Evolutionary conservation across 2,329 filamentous ascomycete species (phyloP).

Genomic region (Tolypocladium sp.): DNA sequence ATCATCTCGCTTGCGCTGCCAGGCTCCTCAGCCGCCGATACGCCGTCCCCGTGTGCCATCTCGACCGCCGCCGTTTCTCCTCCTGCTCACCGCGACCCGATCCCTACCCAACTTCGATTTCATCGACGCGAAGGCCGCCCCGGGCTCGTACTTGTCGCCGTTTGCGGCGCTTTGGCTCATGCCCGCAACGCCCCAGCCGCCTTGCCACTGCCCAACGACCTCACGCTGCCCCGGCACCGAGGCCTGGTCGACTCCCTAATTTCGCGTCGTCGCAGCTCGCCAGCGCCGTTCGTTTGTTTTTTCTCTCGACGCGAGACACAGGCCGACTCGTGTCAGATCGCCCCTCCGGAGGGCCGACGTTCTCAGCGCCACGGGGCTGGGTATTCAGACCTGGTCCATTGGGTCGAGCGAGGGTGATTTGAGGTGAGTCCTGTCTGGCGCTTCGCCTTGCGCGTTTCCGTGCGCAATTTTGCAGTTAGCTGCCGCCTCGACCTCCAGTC

Average conservation of each 20-base stretch:
- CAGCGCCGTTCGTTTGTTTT: neutral
- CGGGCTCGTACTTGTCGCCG: neutral
- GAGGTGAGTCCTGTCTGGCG: constrained; percentile 13
- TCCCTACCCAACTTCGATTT: constrained; percentile 2
- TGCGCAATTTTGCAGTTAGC: neutral
- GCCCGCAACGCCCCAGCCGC: constrained; percentile 1
- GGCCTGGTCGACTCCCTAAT: constrained; percentile 3
- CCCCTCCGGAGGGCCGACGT: constrained; percentile 15
- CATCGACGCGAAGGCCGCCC: neutral
- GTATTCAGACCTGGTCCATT: constrained; percentile 12
- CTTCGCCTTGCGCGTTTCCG: neutral
- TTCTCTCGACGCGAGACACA: neutral
- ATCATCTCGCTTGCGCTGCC: constrained; percentile 45
- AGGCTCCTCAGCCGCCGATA: constrained; percentile 37
- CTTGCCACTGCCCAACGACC: constrained; percentile 2
- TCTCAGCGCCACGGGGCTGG: constrained; percentile 15
- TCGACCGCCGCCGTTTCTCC: constrained; percentile 6
- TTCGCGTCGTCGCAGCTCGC: constrained; percentile 4
- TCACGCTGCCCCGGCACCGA: neutral
- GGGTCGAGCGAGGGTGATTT: constrained; percentile 10
- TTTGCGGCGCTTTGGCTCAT: constrained; percentile 5
- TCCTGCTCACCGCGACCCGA: constrained; percentile 3
- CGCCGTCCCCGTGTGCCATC: constrained; percentile 14
- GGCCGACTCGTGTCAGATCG: neutral
- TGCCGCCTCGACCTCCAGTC: neutral